Base-by-base conservation (phyloP, 441 rosid genomes). In the Bocquillonia castaneifolia region DNA sequence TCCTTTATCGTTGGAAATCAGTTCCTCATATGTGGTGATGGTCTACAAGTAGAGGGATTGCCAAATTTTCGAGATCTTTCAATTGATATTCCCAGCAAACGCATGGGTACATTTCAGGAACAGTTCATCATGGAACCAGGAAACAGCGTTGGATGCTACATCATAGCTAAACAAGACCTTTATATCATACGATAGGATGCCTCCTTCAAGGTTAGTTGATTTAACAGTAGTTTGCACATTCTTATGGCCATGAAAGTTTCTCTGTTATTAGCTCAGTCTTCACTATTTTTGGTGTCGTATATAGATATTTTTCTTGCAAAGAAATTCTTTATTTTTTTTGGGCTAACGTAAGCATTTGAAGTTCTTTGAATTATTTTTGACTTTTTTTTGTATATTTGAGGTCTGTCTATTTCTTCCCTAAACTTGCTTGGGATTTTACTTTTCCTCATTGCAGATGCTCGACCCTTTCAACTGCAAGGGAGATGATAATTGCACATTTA, bases 1-100 rank as follows among this genome's bases (percentile, higher is more conserved):
- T 91, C 97, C 17, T 87, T 93, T 45, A 91, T 93, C 37, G 65
- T 82, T 0, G 99, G 99, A 56, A 86, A 91, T 64, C 96, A 91
- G 73, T 93, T 91, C 76, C 87, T 93, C 66, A 91, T 93, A 6
- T 93, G 99, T 39, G 97, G 99, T 14, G 93, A 91, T 64, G 96
- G 99, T 45, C 67, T 93, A 72, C 97, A 93, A 74, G 95, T 81
- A 23, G 96, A 93, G 70, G 99, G 97, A 64, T 74, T 88, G 83
- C 96, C 96, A 0, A 86, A 86, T 82, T 81, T 91, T 67, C 87
- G 83, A 75, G 97, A 93, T 81, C 91, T 91, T 53, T 80, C 91
- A 0, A 86, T 91, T 9, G 99, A 93, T 78, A 65, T 93, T 12
- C 76, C 89, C 17, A 79, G 85, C 73, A 81, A 83, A 76, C 87